A percentile compares a stretch with the other conserved stretches of the same genome.
Conservation (phyloP, 768 basidiomycete species). For the Tulasnella sp. region DNA sequence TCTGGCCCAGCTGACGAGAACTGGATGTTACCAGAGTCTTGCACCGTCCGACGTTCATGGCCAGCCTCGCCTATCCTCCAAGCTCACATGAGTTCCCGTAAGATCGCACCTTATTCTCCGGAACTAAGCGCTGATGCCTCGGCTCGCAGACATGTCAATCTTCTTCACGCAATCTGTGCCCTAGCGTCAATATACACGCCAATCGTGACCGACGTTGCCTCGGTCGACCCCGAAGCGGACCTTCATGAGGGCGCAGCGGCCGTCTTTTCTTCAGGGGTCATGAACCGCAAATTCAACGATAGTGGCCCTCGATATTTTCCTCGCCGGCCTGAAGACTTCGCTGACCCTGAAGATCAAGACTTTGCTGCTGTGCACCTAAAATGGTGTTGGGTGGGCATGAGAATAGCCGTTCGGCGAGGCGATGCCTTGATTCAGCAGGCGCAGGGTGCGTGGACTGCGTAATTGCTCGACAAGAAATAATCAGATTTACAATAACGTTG, state of each 20-base stretch:
- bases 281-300: constrained; percentile 1
- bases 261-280: constrained; percentile 1
- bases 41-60: constrained; percentile 15
- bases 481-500: not conserved
- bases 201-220: not conserved
- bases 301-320: constrained; percentile 3
- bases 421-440: constrained; percentile 3
- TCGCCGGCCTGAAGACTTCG: not conserved
- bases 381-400: not conserved
- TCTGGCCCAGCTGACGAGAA: no score
- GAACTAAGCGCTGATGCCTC: not conserved
- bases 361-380: not conserved
- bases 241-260: not conserved
- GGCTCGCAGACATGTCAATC: not conserved
- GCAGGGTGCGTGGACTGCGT: not conserved
- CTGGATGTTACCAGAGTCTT: not conserved
- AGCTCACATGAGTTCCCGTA: constrained; percentile 3
- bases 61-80: not conserved
- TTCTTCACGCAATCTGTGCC: constrained; percentile 17
- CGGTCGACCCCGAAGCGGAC: not conserved
- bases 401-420: constrained; percentile 2
- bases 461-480: not conserved
- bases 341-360: not conserved
- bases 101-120: not conserved
- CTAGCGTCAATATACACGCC: constrained; percentile 13